Base-by-base conservation (phyloP, 495 filamentous ascomycete genomes). In the Xylaria palmicola region DNA sequence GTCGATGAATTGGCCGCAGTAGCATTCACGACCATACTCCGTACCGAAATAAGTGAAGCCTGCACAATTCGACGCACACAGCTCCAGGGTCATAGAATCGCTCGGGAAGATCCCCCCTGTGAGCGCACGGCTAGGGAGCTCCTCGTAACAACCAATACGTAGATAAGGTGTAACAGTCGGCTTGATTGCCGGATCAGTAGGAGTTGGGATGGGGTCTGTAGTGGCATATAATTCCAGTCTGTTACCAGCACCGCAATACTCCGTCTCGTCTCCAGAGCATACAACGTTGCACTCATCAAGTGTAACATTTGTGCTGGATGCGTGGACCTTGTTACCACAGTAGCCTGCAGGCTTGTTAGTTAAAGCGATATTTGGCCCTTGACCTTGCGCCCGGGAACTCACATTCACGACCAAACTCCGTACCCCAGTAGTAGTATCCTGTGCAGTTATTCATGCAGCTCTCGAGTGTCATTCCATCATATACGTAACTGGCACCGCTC, bases 341-440 rank as follows among this genome's bases (percentile, higher is more conserved):
- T 77, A 85, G 65, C 74, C 71, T 68, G 44, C 34, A 47, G 32
- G 7, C 68, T 27, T 62, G 65, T 49, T n/a, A 50, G 49, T 40
- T 36, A 13, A 7, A 39, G 22, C 50, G 10, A 17, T 22, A 7
- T 52, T 3, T 19, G 12, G n/a, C 4, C 17, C 24, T 2, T 9
- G 37, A 24, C 32, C 26, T 2, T 22, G n/a, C 19, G n/a, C 15
- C 37, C 20, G 27, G 27, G 56, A 67, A 73, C 66, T 73, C 63
- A 69, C 80, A 83, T 59, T 83, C 78, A 41, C 79, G 63, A 4
- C 74, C 76, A 59, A 79, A 83, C 64, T 84, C 81, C 10, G 75
- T 74, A 0, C 76, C 81, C 68, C 75, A 82, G 52, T 74, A 78
- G 27, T 70, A 67, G 57, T 71, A 84, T 1, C 72, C 77, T 4